phyloP scores from a whole-genome alignment of 2,329 filamentous ascomycete genomes.

The Alternaria alternata region DNA sequence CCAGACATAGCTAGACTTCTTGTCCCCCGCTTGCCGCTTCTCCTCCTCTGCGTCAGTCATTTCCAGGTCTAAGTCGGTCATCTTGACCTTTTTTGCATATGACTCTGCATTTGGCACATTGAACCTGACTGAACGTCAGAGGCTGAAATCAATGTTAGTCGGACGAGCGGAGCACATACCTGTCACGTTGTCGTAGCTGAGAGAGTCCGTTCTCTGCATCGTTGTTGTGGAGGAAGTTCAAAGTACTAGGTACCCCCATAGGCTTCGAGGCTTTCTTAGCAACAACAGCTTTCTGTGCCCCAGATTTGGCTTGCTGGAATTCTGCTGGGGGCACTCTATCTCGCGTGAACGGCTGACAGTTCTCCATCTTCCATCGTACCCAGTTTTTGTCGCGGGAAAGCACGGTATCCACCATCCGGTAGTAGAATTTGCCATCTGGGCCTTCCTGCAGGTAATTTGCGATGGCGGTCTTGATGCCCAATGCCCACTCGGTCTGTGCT shows the following conservation, averaged over 20 bases:
- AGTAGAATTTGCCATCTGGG: conserved; percentile 88
- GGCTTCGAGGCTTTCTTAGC: conserved; percentile 72
- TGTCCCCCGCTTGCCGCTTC: conserved; percentile 66
- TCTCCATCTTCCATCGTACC: conserved; percentile 98
- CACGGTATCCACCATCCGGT: conserved; percentile 96
- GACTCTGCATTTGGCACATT: conserved; percentile 72
- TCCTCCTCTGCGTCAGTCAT: conserved; percentile 74
- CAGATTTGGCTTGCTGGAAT: conserved; percentile 73
- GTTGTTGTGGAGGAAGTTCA: conserved; percentile 76
- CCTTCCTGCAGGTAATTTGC: conserved; percentile 83
- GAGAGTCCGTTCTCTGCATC: conserved; percentile 70
- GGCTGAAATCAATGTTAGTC: conserved; percentile 19
- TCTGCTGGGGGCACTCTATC: conserved; percentile 73
- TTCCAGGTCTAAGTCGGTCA: conserved; percentile 85
- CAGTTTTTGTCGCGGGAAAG: conserved; percentile 97
- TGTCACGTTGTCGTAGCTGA: conserved; percentile 69
- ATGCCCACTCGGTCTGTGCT: conserved; percentile 80
- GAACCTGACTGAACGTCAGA: conserved; percentile 62
- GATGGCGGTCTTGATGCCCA: conserved; percentile 78
- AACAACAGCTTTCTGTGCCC: conserved; percentile 71
- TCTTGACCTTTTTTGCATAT: conserved; percentile 76
- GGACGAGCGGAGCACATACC: conserved; percentile 53
- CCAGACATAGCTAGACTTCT: conserved; percentile 91
- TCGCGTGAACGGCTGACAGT: conserved; percentile 84
- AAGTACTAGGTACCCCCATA: conserved; percentile 25